These are phyloP conservation scores for Phaeodactylum tricornutum DNA, from an alignment of 108 stramenopile genomes.

Conservation along the genomic window DNA sequence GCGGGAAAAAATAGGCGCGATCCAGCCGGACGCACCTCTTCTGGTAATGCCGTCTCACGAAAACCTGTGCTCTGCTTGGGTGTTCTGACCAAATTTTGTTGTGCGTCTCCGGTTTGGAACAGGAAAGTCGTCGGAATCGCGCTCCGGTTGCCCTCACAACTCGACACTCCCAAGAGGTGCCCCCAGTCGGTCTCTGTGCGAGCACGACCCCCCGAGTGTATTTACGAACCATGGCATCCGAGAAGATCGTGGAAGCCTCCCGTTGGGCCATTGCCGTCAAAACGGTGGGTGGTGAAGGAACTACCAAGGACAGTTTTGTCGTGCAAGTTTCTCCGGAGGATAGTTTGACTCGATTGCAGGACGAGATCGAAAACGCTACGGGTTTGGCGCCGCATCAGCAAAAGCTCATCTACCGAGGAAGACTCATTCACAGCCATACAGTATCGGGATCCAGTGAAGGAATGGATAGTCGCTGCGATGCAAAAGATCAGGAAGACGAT, in stretches of 20 bases:
- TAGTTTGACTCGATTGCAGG: conserved; percentile 25
- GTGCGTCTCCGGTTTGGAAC: too few species aligned
- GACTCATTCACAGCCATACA: conserved; percentile 32
- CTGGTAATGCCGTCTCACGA: too few species aligned
- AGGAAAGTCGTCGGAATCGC: too few species aligned
- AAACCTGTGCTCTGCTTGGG: too few species aligned
- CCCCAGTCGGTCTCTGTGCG: too few species aligned
- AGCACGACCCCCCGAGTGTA: too few species aligned
- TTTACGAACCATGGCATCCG: too few species aligned
- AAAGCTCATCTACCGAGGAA: conserved; percentile 74
- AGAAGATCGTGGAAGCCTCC: background rate
- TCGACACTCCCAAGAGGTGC: too few species aligned
- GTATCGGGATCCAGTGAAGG: background rate
- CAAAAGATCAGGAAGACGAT: background rate
- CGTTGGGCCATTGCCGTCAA: conserved; percentile 45
- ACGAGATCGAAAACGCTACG: conserved; percentile 46
- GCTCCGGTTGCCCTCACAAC: too few species aligned
- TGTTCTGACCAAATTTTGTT: too few species aligned
- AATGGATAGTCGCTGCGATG: conserved; percentile 6
- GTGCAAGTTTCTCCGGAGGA: conserved; percentile 59
- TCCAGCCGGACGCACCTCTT: too few species aligned
- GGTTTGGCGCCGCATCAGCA: conserved; percentile 66
- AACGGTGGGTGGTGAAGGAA: conserved; percentile 33
- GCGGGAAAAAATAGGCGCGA: too few species aligned
- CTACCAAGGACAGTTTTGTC: conserved; percentile 21